Conservation (phyloP, 306 rosid genomes). For the Casuarina cunninghamiana region DNA sequence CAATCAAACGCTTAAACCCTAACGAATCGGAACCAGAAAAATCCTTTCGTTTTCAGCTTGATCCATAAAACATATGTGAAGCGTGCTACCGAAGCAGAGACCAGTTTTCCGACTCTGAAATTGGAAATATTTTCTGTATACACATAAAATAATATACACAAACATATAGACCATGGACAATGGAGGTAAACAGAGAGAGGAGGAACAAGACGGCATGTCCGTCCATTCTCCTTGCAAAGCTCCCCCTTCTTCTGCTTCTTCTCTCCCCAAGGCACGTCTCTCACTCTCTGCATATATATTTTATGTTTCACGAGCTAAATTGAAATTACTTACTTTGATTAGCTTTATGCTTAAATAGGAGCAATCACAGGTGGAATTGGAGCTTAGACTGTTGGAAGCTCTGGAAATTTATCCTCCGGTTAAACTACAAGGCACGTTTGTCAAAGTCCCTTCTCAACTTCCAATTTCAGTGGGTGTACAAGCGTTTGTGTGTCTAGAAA, state of each 20-base stretch:
- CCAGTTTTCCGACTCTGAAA: background rate
- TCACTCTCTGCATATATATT: slow-evolving; percentile 14
- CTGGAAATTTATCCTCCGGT: slow-evolving; percentile 77
- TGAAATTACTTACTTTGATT: background rate
- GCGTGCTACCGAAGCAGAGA: background rate
- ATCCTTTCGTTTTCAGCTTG: slow-evolving; percentile 19
- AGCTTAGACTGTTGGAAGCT: slow-evolving; percentile 75
- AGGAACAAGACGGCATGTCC: slow-evolving; percentile 93
- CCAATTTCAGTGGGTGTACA: background rate
- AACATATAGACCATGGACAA: slow-evolving; percentile 43
- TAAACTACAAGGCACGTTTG: slow-evolving; percentile 64
- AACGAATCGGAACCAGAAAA: slow-evolving; percentile 18
- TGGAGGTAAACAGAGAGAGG: slow-evolving; percentile 75
- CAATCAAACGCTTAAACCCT: slow-evolving; percentile 49
- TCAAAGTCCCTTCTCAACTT: background rate
- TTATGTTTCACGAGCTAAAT: background rate
- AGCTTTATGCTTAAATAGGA: slow-evolving; percentile 51
- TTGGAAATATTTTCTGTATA: background rate
- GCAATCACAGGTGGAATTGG: slow-evolving; percentile 82
- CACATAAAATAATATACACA: background rate
- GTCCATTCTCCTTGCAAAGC: slow-evolving; percentile 98
- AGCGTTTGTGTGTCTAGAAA: background rate
- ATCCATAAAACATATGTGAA: background rate
- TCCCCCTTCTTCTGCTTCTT: slow-evolving; percentile 94
- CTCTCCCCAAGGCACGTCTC: slow-evolving; percentile 68